Conservation (phyloP, 768 basidiomycete species). For the Tricholoma terreum region DNA sequence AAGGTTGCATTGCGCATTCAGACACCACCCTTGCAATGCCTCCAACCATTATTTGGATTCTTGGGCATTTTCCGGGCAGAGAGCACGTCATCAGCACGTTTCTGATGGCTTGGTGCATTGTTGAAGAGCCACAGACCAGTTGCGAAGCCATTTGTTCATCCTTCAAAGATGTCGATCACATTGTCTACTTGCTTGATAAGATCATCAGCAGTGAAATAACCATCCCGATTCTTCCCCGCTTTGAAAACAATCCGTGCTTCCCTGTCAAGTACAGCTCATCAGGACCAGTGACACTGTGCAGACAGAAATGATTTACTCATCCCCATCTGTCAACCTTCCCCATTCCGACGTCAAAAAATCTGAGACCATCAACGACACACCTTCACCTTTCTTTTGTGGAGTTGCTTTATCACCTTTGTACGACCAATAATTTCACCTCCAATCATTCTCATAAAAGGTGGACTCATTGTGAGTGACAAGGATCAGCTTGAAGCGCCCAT, state of each 20-base stretch:
- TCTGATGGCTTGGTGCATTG: conserved; percentile 8
- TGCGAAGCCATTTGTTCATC: conserved; percentile 2
- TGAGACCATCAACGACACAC: neutral
- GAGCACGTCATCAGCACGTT: conserved; percentile 24
- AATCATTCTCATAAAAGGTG: neutral
- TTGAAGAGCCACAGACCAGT: conserved; percentile 12
- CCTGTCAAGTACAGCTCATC: neutral
- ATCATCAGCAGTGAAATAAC: neutral
- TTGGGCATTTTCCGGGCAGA: conserved; percentile 29
- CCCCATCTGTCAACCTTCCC: neutral
- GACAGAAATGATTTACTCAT: neutral
- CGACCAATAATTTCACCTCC: neutral
- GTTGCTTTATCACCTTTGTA: neutral
- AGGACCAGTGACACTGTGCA: no score
- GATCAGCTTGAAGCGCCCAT: neutral
- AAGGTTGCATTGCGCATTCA: conserved; percentile 20
- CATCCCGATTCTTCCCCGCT: neutral
- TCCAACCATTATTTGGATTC: conserved; percentile 11
- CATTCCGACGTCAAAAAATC: neutral
- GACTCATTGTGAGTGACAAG: neutral
- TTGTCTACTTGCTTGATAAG: neutral
- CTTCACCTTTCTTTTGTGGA: neutral
- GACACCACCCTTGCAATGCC: conserved; percentile 10
- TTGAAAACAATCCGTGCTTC: neutral
- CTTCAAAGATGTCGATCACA: neutral